These are phyloP conservation scores for Torulaspora indica DNA, from an alignment of 805 yeast species.

Conservation along the genomic window DNA sequence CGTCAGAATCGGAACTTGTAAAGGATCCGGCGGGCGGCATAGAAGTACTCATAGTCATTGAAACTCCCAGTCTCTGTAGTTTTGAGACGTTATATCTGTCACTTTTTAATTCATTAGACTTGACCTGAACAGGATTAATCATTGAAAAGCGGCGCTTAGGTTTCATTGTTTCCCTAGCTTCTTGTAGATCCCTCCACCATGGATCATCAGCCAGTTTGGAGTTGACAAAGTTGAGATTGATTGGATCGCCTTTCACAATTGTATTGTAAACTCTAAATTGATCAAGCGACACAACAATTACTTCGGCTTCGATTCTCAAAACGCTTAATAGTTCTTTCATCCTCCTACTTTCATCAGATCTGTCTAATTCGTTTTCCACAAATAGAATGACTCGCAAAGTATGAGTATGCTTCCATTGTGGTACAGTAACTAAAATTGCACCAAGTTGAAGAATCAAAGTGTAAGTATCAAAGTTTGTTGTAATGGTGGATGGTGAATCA, in stretches of 20 bases:
- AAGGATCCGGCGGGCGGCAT: conserved; percentile 39
- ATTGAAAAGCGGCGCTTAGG: conserved; percentile 33
- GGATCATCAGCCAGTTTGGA: conserved; percentile 52
- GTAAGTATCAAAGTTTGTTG: conserved; percentile 93
- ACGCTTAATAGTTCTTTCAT: conserved; percentile 60
- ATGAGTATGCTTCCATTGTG: conserved; percentile 82
- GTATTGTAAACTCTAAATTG: conserved; percentile 63
- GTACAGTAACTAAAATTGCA: conserved; percentile 87
- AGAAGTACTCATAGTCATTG: conserved; percentile 70
- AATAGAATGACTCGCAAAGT: conserved; percentile 77
- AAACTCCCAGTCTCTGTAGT: conserved; percentile 70
- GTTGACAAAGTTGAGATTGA: conserved; percentile 45
- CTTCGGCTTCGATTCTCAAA: conserved; percentile 78
- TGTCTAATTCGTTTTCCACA: conserved; percentile 72
- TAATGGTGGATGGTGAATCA: conserved; percentile 45
- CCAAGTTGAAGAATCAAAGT: conserved; percentile 91
- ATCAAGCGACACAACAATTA: conserved; percentile 66
- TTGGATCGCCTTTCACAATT: conserved; percentile 63
- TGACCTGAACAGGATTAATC: conserved; percentile 29
- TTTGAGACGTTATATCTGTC: conserved; percentile 47
- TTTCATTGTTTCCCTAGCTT: conserved; percentile 45
- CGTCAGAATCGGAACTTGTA: conserved; percentile 31
- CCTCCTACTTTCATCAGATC: conserved; percentile 62
- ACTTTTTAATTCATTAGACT: conserved; percentile 16
- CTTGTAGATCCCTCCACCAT: conserved; percentile 78